phyloP scores from a whole-genome alignment of 2,329 filamentous ascomycete genomes.

The Aspergillus sp. region DNA sequence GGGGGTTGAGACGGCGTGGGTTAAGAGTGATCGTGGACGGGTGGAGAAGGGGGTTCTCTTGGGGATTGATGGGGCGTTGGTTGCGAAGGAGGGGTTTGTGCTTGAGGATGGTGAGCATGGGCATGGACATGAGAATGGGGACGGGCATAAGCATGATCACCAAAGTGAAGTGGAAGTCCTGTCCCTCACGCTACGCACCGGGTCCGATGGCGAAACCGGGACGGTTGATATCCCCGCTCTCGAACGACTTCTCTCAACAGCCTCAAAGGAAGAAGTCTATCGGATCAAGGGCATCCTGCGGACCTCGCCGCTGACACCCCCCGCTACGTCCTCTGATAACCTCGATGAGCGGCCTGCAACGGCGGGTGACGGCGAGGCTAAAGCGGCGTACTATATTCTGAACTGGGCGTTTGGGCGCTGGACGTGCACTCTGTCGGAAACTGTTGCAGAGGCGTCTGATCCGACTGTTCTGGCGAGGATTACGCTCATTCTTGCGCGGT shows the following conservation, averaged over 20 bases:
- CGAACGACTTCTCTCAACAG: constrained; percentile 67
- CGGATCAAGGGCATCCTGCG: constrained; percentile 80
- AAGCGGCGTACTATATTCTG: constrained; percentile 73
- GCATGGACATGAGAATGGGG: constrained; percentile 33
- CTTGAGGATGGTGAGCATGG: background rate
- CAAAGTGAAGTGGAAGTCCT: constrained; percentile 88
- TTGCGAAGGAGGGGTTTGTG: constrained; percentile 44
- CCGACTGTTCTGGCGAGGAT: constrained; percentile 43
- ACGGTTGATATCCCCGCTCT: constrained; percentile 60
- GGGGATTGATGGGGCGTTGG: constrained; percentile 81
- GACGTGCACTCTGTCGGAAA: constrained; percentile 72
- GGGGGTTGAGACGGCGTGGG: constrained; percentile 78
- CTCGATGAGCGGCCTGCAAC: constrained; percentile 29
- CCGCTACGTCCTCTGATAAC: constrained; percentile 54
- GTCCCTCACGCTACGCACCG: constrained; percentile 70
- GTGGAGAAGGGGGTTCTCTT: constrained; percentile 81
- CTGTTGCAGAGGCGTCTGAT: constrained; percentile 43
- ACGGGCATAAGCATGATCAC: constrained; percentile 61
- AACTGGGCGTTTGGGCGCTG: constrained; percentile 98
- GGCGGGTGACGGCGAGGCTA: constrained; percentile 33
- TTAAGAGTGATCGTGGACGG: constrained; percentile 80
- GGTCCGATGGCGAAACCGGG: constrained; percentile 50
- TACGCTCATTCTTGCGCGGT: constrained; percentile 53
- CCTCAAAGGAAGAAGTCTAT: constrained; percentile 93
- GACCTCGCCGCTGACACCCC: constrained; percentile 43